Conservation (phyloP, 768 basidiomycete species). For the Mycena latifolia region DNA sequence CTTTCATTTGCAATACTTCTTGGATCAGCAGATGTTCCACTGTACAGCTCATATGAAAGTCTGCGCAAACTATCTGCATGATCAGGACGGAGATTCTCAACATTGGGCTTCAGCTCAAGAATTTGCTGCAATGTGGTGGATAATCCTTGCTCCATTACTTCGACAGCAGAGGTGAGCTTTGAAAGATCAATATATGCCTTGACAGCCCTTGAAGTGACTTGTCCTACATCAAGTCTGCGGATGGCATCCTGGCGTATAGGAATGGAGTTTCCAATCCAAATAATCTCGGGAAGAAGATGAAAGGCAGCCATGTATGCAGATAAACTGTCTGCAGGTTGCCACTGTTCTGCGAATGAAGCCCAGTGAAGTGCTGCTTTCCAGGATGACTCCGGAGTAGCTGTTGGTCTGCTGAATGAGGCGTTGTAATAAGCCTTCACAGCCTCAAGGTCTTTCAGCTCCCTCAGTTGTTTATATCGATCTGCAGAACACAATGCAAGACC, state of each 20-base stretch:
- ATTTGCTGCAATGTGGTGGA: slow-evolving; percentile 7
- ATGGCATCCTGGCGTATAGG: slow-evolving; percentile 1
- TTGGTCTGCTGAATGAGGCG: background rate
- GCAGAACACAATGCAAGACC: background rate
- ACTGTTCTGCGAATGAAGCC: slow-evolving; percentile 2
- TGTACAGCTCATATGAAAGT: background rate
- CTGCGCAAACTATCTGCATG: background rate
- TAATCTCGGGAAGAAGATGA: no score
- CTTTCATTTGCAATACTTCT: slow-evolving; percentile 5
- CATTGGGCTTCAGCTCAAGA: background rate
- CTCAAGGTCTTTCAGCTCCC: background rate
- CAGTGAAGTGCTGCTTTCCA: slow-evolving; percentile 1
- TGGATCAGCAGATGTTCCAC: background rate
- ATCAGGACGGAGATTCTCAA: background rate
- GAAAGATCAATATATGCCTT: background rate
- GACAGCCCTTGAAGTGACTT: background rate
- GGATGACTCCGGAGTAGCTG: background rate
- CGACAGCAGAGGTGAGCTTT: background rate
- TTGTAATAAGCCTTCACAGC: background rate
- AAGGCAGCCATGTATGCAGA: background rate
- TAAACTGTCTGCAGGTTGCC: background rate
- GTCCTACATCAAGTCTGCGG: background rate
- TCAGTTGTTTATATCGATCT: background rate
- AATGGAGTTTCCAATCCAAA: slow-evolving; percentile 1
- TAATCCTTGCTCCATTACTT: background rate